Evolutionary conservation across 148 eudicot species (phyloP).

Genomic region (Rhododendron kiyosumense): DNA sequence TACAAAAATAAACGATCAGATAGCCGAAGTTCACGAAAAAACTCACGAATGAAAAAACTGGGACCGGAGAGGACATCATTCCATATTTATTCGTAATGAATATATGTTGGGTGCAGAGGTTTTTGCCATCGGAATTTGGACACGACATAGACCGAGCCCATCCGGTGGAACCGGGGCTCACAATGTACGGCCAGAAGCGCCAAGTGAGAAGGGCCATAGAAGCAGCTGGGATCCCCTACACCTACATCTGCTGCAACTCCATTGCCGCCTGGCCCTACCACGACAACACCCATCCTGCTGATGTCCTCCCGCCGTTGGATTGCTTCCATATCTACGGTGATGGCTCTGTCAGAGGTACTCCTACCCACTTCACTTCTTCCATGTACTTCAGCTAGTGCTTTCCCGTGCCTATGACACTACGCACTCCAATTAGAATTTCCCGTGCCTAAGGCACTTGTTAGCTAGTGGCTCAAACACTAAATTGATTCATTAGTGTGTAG

Average conservation of each 20-base stretch:
- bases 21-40: too few relatives aligned
- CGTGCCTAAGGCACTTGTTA: too few relatives aligned
- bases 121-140: conserved; percentile 21
- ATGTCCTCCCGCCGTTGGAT: conserved; percentile 47
- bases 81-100: too few relatives aligned
- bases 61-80: too few relatives aligned
- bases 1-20: too few relatives aligned
- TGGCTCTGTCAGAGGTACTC: conserved; percentile 44
- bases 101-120: conserved; percentile 7
- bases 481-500: too few relatives aligned
- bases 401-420: too few relatives aligned
- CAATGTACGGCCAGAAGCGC: conserved; percentile 39
- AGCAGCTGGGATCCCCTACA: conserved; percentile 35
- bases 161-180: conserved; percentile 54
- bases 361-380: not conserved
- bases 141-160: conserved; percentile 30
- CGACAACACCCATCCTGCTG: conserved; percentile 53
- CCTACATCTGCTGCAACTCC: conserved; percentile 56
- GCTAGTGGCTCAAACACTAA: too few relatives aligned
- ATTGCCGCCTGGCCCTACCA: conserved; percentile 61
- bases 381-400: too few relatives aligned
- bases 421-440: too few relatives aligned
- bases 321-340: conserved; percentile 49
- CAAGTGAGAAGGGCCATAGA: conserved; percentile 40
- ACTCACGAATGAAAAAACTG: too few relatives aligned